Evolutionary conservation across 129 eudicot genomes (phyloP).

Genomic region (Cynara cardunculus): DNA sequence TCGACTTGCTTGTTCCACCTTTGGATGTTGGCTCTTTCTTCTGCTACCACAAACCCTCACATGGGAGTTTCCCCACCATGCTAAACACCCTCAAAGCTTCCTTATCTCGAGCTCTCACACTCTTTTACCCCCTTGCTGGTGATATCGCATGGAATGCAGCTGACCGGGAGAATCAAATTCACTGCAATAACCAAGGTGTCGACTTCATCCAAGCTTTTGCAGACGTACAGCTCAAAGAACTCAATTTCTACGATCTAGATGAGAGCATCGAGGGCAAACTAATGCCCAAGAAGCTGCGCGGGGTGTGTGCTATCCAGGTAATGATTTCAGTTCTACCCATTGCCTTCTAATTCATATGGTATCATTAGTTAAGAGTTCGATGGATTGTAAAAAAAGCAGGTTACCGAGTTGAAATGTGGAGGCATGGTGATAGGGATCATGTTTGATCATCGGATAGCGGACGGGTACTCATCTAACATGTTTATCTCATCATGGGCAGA

Average conservation of each 20-base stretch:
- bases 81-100: neutral
- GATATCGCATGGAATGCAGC: conserved; percentile 21
- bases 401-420: conserved; percentile 36
- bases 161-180: conserved; percentile 37
- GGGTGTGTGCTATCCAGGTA: conserved; percentile 43
- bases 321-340: no score
- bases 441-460: conserved; percentile 40
- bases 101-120: neutral
- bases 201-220: conserved; percentile 41
- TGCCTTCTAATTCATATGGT: no score
- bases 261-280: conserved; percentile 42
- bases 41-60: conserved; percentile 13
- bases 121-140: conserved; percentile 41
- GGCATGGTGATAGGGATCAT: conserved; percentile 46
- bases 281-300: conserved; percentile 27
- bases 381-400: no score
- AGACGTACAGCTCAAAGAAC: conserved; percentile 31
- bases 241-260: conserved; percentile 43
- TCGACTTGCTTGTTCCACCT: conserved; percentile 46
- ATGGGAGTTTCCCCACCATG: neutral
- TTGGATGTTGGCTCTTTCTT: conserved; percentile 46
- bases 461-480: conserved; percentile 54
- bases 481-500: conserved; percentile 11
- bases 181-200: conserved; percentile 48
- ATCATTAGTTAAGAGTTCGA: no score